Percentiles rank a stretch among this genome's conserved stretches.
These are phyloP conservation scores for Novakomyces olei DNA, from an alignment of 805 yeast genomes.

Conservation along the genomic window DNA sequence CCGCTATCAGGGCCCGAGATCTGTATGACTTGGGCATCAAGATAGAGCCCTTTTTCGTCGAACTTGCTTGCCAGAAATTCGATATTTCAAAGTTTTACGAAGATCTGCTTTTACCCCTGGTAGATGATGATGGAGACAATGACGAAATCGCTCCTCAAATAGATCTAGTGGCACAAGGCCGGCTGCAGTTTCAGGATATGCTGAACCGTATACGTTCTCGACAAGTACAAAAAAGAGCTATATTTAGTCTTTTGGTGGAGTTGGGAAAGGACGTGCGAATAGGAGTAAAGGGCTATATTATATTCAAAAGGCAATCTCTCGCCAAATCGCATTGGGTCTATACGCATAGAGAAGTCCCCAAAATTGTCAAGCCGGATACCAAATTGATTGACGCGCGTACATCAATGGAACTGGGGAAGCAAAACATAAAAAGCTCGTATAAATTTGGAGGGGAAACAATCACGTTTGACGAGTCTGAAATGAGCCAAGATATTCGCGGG, in stretches of 20 bases:
- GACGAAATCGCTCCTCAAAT: too few relatives aligned
- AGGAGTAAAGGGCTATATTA: constrained; percentile 48
- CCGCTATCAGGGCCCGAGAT: constrained; percentile 39
- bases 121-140: constrained; percentile 12
- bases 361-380: constrained; percentile 26
- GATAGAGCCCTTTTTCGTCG: constrained; percentile 43
- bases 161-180: background rate
- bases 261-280: constrained; percentile 34
- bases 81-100: constrained; percentile 28
- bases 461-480: constrained; percentile 19
- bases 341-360: constrained; percentile 29
- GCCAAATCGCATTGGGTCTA: constrained; percentile 31
- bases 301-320: constrained; percentile 33
- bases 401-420: background rate
- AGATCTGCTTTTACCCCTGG: constrained; percentile 15
- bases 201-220: constrained; percentile 29
- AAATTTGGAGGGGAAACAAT: constrained; percentile 28
- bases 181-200: background rate
- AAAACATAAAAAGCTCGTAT: constrained; percentile 17
- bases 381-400: constrained; percentile 1
- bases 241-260: constrained; percentile 22
- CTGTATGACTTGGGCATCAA: constrained; percentile 30
- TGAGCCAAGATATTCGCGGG: constrained; percentile 16
- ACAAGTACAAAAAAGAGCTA: constrained; percentile 40
- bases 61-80: constrained; percentile 18